Percentiles rank a stretch among this genome's conserved stretches.
Conservation (phyloP, 2,329 filamentous ascomycete genomes). For the Aspergillus unguis region DNA sequence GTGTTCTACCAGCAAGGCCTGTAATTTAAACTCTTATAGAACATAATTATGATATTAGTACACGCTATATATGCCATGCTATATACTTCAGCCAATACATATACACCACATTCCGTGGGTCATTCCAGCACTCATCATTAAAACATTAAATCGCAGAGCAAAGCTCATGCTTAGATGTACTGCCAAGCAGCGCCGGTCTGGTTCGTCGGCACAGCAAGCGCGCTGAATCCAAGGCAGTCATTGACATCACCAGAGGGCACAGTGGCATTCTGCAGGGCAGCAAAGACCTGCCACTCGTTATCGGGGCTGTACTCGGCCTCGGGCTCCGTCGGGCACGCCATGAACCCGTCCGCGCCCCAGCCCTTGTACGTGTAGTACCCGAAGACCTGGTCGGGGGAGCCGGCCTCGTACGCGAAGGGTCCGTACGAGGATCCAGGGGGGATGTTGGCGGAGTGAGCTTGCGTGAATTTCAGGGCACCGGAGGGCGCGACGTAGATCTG, state of each 20-base stretch:
- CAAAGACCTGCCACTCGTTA: slow-evolving; percentile 43
- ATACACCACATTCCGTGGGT: not conserved
- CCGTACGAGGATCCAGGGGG: slow-evolving; percentile 51
- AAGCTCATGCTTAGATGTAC: slow-evolving; percentile 31
- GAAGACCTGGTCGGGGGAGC: slow-evolving; percentile 23
- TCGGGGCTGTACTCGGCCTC: not conserved
- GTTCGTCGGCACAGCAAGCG: slow-evolving; percentile 30
- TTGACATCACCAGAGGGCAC: slow-evolving; percentile 38
- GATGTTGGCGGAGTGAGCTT: slow-evolving; percentile 53
- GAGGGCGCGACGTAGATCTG: slow-evolving; percentile 55
- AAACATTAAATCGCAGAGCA: not conserved
- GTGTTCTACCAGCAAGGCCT: no score
- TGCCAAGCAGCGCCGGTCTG: slow-evolving; percentile 38
- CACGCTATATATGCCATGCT: not conserved
- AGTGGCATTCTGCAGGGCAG: slow-evolving; percentile 38
- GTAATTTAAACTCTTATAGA: no score
- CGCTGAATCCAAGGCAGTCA: slow-evolving; percentile 41
- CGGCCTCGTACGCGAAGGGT: slow-evolving; percentile 46
- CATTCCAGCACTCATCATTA: slow-evolving; percentile 10
- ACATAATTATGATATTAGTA: no score
- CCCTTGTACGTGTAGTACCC: slow-evolving; percentile 32
- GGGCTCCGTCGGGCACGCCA: slow-evolving; percentile 41
- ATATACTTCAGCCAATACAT: not conserved
- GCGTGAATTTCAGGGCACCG: slow-evolving; percentile 57
- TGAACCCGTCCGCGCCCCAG: slow-evolving; percentile 40